phyloP scores from a whole-genome alignment of 306 rosid genomes.

The Malus sylvestris region DNA sequence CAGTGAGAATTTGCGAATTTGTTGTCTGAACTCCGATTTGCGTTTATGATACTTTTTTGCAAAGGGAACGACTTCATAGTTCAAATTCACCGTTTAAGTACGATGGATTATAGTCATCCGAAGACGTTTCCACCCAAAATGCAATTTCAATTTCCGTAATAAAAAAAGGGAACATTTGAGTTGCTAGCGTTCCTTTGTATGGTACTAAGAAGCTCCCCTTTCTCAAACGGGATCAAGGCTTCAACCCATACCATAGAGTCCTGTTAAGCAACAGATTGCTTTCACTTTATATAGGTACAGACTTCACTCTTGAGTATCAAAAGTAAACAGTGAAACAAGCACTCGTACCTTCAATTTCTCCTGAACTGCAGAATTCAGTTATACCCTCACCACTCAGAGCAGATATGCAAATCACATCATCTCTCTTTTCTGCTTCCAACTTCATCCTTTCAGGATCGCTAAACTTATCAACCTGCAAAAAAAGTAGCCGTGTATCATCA shows the following conservation, averaged over 20 bases:
- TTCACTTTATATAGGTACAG: constrained; percentile 10
- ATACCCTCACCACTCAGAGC: constrained; percentile 77
- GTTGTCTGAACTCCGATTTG: no score
- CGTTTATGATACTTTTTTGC: no score
- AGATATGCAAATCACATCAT: constrained; percentile 73
- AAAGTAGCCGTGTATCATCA: constrained; percentile 6
- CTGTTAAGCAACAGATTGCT: constrained; percentile 22
- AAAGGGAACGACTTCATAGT: no score
- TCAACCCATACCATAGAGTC: constrained; percentile 96
- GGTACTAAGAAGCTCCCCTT: constrained; percentile 89
- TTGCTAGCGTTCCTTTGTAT: constrained; percentile 26
- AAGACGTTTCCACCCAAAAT: no score
- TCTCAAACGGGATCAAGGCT: constrained; percentile 89
- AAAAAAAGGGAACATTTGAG: no score
- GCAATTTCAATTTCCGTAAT: no score
- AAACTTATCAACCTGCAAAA: constrained; percentile 66
- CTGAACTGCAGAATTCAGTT: constrained; percentile 69
- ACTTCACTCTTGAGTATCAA: not conserved
- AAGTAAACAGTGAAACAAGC: not conserved
- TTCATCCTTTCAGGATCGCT: constrained; percentile 52
- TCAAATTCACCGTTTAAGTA: no score
- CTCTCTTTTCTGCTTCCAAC: constrained; percentile 69
- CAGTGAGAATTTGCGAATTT: no score
- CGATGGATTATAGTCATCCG: no score
- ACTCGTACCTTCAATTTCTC: constrained; percentile 68